These are phyloP conservation scores for Aurifilum marmelostoma DNA, from an alignment of 2,329 filamentous ascomycete genomes.

Conservation along the genomic window DNA sequence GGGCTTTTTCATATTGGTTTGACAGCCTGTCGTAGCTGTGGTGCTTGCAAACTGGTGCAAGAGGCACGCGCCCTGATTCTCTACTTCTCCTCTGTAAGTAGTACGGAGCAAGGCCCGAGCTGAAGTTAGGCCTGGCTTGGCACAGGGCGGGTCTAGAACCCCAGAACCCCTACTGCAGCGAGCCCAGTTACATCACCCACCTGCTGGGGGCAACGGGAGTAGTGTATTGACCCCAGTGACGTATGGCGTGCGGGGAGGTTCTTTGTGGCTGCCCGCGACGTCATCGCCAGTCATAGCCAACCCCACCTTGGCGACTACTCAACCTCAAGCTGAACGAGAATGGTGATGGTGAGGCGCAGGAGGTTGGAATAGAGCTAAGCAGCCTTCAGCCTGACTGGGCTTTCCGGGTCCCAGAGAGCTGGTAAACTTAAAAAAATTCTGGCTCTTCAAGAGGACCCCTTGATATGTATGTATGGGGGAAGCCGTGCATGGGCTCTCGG, in stretches of 20 bases:
- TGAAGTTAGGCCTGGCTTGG: no score
- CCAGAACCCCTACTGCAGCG: background rate
- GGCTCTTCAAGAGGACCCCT: background rate
- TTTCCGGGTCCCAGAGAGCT: background rate
- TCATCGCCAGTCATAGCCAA: background rate
- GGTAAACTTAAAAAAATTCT: background rate
- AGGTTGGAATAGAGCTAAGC: background rate
- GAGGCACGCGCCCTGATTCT: no score
- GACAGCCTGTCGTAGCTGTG: no score
- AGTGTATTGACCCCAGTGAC: background rate
- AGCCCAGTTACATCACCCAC: background rate
- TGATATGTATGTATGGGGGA: no score
- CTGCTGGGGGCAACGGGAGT: no score
- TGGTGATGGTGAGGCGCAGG: background rate
- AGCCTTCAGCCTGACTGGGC: background rate
- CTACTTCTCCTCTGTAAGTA: no score
- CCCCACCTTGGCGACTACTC: background rate
- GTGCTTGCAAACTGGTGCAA: no score
- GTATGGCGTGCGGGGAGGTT: background rate
- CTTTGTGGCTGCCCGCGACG: background rate
- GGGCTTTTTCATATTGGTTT: no score
- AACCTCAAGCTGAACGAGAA: no score
- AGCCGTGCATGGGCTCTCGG: background rate
- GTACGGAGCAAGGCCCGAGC: no score
- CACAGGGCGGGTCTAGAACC: no score